Percentiles rank a stretch among this genome's conserved stretches.
Conservation (phyloP, 208 protist genomes). For the Crithidia acanthocephali region DNA sequence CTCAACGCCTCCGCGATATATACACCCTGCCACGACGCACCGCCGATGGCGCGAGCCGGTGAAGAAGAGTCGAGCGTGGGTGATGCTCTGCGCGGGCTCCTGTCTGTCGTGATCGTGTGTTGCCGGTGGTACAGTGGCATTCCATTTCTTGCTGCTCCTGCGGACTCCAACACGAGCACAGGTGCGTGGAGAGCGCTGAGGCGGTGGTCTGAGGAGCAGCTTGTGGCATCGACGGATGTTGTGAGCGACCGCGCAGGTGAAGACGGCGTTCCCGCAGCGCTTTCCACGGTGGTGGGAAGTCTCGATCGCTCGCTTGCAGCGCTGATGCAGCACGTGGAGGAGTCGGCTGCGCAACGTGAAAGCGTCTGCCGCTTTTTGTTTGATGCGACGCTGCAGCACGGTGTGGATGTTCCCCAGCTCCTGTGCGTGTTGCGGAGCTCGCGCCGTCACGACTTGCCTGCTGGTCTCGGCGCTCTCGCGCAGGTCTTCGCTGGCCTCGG, state of each 20-base stretch:
- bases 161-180: background rate
- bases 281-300: background rate
- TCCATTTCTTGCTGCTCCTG: background rate
- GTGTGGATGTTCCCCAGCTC: background rate
- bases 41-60: background rate
- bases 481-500: conserved; percentile 1
- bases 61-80: background rate
- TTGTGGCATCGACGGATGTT: no score
- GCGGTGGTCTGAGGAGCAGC: background rate
- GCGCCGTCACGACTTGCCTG: background rate
- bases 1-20: no score
- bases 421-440: background rate
- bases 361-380: conserved; percentile 7
- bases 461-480: background rate
- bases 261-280: background rate
- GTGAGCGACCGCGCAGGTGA: no score
- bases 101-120: conserved; percentile 6
- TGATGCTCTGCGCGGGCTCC: background rate
- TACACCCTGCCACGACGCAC: background rate
- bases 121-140: conserved; percentile 4
- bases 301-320: no score
- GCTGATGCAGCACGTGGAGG: conserved; percentile 5
- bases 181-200: background rate
- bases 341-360: background rate
- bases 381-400: background rate